Evolutionary conservation across 495 filamentous ascomycete species (phyloP).

Genomic region (Penicillium canescens): DNA sequence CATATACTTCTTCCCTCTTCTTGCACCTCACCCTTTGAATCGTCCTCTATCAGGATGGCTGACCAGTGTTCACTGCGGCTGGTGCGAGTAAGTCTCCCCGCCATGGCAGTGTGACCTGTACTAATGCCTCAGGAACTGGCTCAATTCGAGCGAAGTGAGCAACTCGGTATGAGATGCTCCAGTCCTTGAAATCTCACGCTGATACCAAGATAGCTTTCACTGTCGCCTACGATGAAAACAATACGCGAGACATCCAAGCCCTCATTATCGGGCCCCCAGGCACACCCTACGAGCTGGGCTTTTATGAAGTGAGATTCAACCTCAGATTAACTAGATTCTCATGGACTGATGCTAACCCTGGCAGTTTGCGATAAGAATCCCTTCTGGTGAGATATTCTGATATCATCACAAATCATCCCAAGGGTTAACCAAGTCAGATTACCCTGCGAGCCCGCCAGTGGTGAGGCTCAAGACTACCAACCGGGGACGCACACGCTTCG

Average conservation of each 20-base stretch:
- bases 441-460: conserved; percentile 77
- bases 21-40: background rate
- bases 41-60: conserved; percentile 5
- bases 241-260: conserved; percentile 86
- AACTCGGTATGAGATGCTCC: conserved; percentile 10
- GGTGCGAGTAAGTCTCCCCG: conserved; percentile 13
- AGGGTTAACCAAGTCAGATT: conserved; percentile 55
- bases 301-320: conserved; percentile 72
- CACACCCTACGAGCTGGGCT: conserved; percentile 95
- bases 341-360: background rate
- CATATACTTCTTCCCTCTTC: no score
- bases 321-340: background rate
- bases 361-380: conserved; percentile 40
- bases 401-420: background rate
- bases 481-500: conserved; percentile 82
- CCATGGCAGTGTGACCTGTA: background rate
- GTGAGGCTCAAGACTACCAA: conserved; percentile 86
- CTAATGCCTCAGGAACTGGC: conserved; percentile 15
- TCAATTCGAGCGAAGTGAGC: conserved; percentile 16
- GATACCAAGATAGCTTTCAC: conserved; percentile 14
- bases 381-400: conserved; percentile 21
- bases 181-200: conserved; percentile 2
- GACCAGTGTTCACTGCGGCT: conserved; percentile 20
- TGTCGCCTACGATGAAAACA: conserved; percentile 79
- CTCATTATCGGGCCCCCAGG: conserved; percentile 91